These are phyloP conservation scores for Penicillium sclerotigenum DNA, from an alignment of 2,329 filamentous ascomycete genomes.

Conservation along the genomic window DNA sequence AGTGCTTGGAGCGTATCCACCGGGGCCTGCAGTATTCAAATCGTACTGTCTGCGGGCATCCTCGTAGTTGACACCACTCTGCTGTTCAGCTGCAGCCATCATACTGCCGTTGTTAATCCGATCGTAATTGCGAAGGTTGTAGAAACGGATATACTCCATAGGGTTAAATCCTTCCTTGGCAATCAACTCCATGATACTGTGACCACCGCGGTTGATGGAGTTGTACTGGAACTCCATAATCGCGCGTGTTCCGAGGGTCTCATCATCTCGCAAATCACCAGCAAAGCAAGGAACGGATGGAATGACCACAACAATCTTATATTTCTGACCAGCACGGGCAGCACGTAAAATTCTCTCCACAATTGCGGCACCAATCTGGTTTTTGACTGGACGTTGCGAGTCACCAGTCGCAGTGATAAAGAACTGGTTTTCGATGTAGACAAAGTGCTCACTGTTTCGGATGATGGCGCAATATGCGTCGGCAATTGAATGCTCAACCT, in stretches of 20 bases:
- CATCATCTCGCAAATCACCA: conserved; percentile 79
- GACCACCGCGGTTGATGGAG: conserved; percentile 84
- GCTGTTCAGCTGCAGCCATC: conserved; percentile 39
- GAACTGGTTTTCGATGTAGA: conserved; percentile 99
- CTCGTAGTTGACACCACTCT: conserved; percentile 46
- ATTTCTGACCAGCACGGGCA: conserved; percentile 77
- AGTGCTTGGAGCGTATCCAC: conserved; percentile 39
- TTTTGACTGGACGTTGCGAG: conserved; percentile 78
- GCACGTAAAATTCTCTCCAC: conserved; percentile 85
- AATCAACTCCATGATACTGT: conserved; percentile 84
- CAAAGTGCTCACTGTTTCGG: conserved; percentile 79
- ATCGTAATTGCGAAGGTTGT: conserved; percentile 92
- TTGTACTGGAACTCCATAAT: conserved; percentile 99
- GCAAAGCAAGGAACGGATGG: conserved; percentile 92
- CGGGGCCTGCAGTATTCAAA: conserved; percentile 46
- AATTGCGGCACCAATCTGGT: conserved; percentile 85
- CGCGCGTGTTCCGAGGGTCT: conserved; percentile 78
- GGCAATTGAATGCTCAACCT: conserved; percentile 76
- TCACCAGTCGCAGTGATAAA: conserved; percentile 94
- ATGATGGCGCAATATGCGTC: conserved; percentile 86
- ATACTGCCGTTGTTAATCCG: conserved; percentile 62
- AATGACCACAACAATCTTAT: conserved; percentile 84
- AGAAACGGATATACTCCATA: conserved; percentile 80
- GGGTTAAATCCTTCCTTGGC: conserved; percentile 74
- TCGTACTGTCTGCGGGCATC: conserved; percentile 46